phyloP scores from a whole-genome alignment of 352 stramenopile genomes.

The Pythium oligandrum region DNA sequence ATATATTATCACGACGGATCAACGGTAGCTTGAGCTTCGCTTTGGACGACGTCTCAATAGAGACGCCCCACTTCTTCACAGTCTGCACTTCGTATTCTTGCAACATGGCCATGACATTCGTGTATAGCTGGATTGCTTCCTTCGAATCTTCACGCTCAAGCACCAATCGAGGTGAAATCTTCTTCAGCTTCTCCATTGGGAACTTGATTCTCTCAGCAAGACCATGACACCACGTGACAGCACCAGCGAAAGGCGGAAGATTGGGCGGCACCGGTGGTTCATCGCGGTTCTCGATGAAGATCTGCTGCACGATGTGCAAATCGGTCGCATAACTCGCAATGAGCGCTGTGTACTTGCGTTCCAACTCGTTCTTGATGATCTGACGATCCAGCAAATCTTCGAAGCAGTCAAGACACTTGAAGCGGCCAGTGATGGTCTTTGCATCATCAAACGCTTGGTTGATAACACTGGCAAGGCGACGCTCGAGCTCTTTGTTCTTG shows the following conservation, averaged over 20 bases:
- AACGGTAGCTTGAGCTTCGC: conserved; percentile 86
- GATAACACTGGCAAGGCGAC: conserved; percentile 83
- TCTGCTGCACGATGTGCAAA: conserved; percentile 80
- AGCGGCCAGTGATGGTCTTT: conserved; percentile 78
- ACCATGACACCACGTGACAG: conserved; percentile 88
- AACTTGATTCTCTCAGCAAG: conserved; percentile 84
- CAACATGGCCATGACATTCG: conserved; percentile 78
- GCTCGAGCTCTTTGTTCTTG: conserved; percentile 87
- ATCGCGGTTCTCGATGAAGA: conserved; percentile 88
- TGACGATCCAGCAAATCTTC: conserved; percentile 78
- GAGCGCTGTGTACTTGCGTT: conserved; percentile 80
- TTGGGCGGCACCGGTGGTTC: conserved; percentile 85
- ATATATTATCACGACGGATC: conserved; percentile 47
- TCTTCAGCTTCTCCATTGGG: conserved; percentile 86
- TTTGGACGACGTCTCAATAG: conserved; percentile 77
- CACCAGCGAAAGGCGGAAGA: conserved; percentile 85
- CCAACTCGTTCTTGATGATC: conserved; percentile 87
- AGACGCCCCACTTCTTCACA: conserved; percentile 75
- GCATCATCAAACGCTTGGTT: conserved; percentile 92
- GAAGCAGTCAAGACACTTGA: conserved; percentile 92
- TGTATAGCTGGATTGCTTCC: conserved; percentile 89
- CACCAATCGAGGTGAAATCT: conserved; percentile 70
- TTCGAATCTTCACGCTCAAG: conserved; percentile 88
- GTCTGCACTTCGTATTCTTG: conserved; percentile 82
- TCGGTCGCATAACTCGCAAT: conserved; percentile 80